phyloP scores from a whole-genome alignment of 1,284 basidiomycete species.

The Puccinia triticina region DNA sequence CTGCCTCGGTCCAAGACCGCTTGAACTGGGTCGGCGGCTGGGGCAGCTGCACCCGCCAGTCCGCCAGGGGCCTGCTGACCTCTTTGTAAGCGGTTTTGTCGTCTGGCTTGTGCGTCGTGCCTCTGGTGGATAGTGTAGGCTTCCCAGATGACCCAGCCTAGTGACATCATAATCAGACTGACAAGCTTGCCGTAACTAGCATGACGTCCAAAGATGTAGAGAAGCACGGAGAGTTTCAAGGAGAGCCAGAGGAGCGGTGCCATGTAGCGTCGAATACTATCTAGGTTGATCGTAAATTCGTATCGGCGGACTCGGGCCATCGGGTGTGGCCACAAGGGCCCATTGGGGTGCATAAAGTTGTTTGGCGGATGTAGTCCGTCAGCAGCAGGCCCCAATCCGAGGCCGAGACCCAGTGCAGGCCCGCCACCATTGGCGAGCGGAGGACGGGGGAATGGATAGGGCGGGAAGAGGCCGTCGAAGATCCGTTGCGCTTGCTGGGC shows the following conservation, averaged over 20 bases:
- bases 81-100: constrained; percentile 44
- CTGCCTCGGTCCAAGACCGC: constrained; percentile 49
- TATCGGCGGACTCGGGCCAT: constrained; percentile 40
- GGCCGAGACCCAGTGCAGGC: constrained; percentile 26
- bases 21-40: constrained; percentile 45
- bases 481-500: constrained; percentile 12
- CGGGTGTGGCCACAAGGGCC: constrained; percentile 28
- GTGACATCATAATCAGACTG: constrained; percentile 54
- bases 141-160: constrained; percentile 56
- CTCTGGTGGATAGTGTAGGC: constrained; percentile 53
- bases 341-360: constrained; percentile 31
- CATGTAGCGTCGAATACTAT: constrained; percentile 55
- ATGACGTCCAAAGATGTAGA: constrained; percentile 58
- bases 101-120: constrained; percentile 42
- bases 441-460: constrained; percentile 19
- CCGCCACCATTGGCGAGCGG: too few species aligned
- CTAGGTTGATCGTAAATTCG: constrained; percentile 57
- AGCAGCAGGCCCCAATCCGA: constrained; percentile 25
- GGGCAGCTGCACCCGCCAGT: constrained; percentile 11
- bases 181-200: constrained; percentile 55
- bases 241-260: constrained; percentile 56
- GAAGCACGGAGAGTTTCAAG: constrained; percentile 56
- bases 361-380: constrained; percentile 27
- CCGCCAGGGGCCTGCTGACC: constrained; percentile 23
- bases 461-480: background rate